Evolutionary conservation across 176 grass and related monocot species (phyloP).

Genomic region (Cenchrus americanus): DNA sequence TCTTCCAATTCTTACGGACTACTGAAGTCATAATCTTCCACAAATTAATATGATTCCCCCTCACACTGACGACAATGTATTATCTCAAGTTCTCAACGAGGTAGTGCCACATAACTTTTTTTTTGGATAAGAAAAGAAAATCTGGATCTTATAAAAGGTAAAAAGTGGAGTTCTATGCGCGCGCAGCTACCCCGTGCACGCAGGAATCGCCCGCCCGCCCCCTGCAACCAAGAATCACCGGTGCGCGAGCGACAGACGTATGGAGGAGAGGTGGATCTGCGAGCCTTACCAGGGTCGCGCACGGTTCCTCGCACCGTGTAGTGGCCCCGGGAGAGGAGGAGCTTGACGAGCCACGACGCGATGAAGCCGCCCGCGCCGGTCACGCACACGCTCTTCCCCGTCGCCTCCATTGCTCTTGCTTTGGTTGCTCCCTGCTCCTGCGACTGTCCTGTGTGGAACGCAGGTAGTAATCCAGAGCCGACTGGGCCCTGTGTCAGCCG

Average conservation of each 20-base stretch:
- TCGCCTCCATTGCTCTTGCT: slow-evolving; percentile 27
- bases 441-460: too few species aligned
- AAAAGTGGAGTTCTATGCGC: background rate
- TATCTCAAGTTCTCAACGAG: background rate
- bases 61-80: background rate
- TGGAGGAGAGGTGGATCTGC: background rate
- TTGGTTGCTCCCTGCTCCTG: background rate
- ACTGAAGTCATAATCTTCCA: background rate
- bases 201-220: too few species aligned
- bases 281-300: slow-evolving; percentile 63
- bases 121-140: background rate
- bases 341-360: slow-evolving; percentile 76
- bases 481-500: too few species aligned
- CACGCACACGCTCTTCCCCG: slow-evolving; percentile 67
- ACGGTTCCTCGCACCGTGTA: slow-evolving; percentile 76
- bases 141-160: background rate
- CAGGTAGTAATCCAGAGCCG: too few species aligned
- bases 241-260: background rate
- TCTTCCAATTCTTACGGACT: background rate
- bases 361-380: slow-evolving; percentile 77
- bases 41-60: background rate
- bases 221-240: background rate
- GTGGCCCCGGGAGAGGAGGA: slow-evolving; percentile 64
- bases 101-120: background rate
- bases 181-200: background rate